phyloP scores from a whole-genome alignment of 140 eudicot genomes.

The Senecio squalidus region DNA sequence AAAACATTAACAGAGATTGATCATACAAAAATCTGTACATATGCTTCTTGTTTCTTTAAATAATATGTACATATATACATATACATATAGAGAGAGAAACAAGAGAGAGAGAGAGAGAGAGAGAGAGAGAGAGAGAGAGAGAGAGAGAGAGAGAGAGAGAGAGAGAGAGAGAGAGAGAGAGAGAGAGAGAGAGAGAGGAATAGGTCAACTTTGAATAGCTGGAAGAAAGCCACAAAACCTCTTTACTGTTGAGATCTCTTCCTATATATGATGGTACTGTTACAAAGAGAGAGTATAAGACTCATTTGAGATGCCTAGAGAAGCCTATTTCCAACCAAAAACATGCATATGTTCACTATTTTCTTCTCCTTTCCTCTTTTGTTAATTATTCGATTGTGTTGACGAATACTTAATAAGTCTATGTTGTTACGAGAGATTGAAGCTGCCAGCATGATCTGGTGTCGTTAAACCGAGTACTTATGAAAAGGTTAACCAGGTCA shows the following conservation, averaged over 20 bases:
- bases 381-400: neutral
- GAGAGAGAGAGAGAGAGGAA: conserved; percentile 21
- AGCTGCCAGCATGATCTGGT: conserved; percentile 99
- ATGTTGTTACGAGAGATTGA: conserved; percentile 84
- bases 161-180: conserved; percentile 5
- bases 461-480: conserved; percentile 8
- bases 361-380: conserved; percentile 1
- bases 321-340: neutral
- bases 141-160: conserved; percentile 19
- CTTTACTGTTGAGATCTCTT: conserved; percentile 38
- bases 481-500: conserved; percentile 59
- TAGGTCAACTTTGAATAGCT: conserved; percentile 58
- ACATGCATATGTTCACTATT: conserved; percentile 22
- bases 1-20: conserved; percentile 31
- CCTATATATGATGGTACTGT: conserved; percentile 29
- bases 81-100: neutral
- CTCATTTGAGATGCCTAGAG: conserved; percentile 1
- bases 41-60: conserved; percentile 30
- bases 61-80: neutral
- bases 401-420: neutral
- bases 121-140: conserved; percentile 16
- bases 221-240: conserved; percentile 43
- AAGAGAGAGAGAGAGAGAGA: conserved; percentile 10
- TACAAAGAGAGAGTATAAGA: conserved; percentile 21
- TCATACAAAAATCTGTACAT: conserved; percentile 34